phyloP scores from a whole-genome alignment of 768 basidiomycete genomes.

The Tephrocybe sp. region DNA sequence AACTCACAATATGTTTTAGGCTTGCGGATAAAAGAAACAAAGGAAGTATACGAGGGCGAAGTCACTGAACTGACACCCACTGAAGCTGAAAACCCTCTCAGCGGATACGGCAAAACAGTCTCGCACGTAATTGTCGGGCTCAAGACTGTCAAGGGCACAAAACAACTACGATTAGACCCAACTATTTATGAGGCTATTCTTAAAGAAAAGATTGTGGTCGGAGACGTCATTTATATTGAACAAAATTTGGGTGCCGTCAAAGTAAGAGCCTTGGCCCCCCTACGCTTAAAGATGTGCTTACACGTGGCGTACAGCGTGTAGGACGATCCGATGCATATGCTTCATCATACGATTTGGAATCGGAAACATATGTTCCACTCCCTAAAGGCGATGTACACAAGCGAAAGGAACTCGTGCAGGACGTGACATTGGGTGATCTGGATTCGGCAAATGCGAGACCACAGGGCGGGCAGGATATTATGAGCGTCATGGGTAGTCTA shows the following conservation, averaged over 20 bases:
- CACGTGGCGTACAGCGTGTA: conserved; percentile 60
- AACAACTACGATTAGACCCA: conserved; percentile 91
- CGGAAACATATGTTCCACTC: conserved; percentile 96
- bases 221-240: conserved; percentile 97
- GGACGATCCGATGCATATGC: conserved; percentile 97
- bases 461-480: conserved; percentile 96
- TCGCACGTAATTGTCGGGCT: conserved; percentile 97
- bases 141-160: conserved; percentile 91
- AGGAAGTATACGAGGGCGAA: conserved; percentile 98
- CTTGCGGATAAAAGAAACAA: conserved; percentile 97
- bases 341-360: conserved; percentile 95
- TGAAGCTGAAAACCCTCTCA: conserved; percentile 95
- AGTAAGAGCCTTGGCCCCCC: conserved; percentile 39
- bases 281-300: neutral
- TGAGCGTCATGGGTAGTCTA: conserved; percentile 93
- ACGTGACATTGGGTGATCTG: conserved; percentile 70
- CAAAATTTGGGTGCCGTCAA: conserved; percentile 93
- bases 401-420: conserved; percentile 23
- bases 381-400: conserved; percentile 42
- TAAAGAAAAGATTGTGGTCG: conserved; percentile 95
- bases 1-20: conserved; percentile 42
- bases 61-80: conserved; percentile 96
- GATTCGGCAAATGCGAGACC: conserved; percentile 97
- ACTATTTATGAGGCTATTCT: conserved; percentile 96
- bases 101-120: conserved; percentile 97